Conservation (phyloP, 1,284 basidiomycete species). For the Ceratobasidium sp. region DNA sequence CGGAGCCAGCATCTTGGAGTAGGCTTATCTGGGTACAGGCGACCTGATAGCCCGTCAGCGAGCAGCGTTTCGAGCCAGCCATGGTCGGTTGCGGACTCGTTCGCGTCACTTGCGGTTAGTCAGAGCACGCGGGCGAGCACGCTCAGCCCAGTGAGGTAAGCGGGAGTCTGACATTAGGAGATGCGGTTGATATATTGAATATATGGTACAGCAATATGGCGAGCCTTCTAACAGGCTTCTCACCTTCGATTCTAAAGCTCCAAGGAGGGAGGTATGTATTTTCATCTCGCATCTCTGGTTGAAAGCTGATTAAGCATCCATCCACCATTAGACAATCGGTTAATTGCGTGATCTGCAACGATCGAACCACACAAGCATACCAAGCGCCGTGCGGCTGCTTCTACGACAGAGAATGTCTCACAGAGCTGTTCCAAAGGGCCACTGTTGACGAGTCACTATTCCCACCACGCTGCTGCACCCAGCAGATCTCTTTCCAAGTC, state of each 20-base stretch:
- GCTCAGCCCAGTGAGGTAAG: too few relatives aligned
- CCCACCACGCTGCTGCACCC: constrained; percentile 60
- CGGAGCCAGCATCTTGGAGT: too few relatives aligned
- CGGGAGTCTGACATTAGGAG: too few relatives aligned
- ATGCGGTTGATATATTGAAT: too few relatives aligned
- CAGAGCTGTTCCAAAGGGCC: constrained; percentile 56
- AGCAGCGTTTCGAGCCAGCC: constrained; percentile 7
- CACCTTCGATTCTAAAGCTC: constrained; percentile 15
- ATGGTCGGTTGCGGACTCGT: neutral
- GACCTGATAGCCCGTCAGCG: neutral
- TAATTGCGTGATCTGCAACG: constrained; percentile 26
- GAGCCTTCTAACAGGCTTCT: too few relatives aligned
- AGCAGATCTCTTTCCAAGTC: constrained; percentile 51
- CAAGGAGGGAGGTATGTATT: neutral
- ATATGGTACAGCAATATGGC: too few relatives aligned
- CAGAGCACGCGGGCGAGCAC: neutral
- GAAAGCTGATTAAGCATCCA: neutral
- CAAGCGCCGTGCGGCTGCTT: constrained; percentile 57
- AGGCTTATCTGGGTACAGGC: neutral
- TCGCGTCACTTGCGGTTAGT: neutral
- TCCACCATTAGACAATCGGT: neutral
- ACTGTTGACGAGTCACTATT: constrained; percentile 59
- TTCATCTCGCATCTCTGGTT: neutral
- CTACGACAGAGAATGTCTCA: constrained; percentile 57
- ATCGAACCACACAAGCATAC: constrained; percentile 10